These are phyloP conservation scores for Ostreobium quekettii DNA, from an alignment of 139 green algal species.

Conservation along the genomic window DNA sequence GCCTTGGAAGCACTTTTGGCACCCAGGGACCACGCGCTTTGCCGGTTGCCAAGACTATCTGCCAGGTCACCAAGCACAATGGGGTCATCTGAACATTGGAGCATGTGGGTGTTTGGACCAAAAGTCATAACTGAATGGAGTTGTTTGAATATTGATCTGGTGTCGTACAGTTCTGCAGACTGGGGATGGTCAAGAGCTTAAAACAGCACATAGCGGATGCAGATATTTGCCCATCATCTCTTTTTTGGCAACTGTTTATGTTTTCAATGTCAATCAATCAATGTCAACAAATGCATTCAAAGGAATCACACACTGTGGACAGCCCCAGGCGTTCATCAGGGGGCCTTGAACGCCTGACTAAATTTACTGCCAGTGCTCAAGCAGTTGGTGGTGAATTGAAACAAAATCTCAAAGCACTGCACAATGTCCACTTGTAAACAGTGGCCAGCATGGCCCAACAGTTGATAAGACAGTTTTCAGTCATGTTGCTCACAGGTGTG, in stretches of 20 bases:
- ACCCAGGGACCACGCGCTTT: constrained; percentile 67
- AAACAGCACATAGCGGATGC: background rate
- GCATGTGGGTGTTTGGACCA: background rate
- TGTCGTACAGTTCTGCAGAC: background rate
- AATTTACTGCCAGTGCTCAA: too few species aligned
- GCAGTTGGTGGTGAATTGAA: too few species aligned
- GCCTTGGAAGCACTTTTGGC: constrained; percentile 32
- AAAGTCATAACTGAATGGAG: background rate
- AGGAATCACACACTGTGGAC: too few species aligned
- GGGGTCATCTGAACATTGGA: background rate
- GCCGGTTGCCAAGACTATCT: constrained; percentile 69
- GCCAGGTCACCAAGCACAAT: constrained; percentile 4
- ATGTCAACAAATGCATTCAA: too few species aligned
- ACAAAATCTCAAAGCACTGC: too few species aligned
- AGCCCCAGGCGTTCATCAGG: too few species aligned
- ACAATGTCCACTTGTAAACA: too few species aligned
- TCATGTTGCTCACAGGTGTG: background rate
- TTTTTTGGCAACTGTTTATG: too few species aligned
- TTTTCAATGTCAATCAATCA: too few species aligned
- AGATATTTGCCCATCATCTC: background rate
- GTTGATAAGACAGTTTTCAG: background rate
- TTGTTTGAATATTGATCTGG: background rate
- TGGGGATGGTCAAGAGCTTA: background rate
- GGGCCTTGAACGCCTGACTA: too few species aligned
- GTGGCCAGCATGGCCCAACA: too few species aligned